Evolutionary conservation across 768 basidiomycete genomes (phyloP).

Genomic region (Lactarius hatsudake): DNA sequence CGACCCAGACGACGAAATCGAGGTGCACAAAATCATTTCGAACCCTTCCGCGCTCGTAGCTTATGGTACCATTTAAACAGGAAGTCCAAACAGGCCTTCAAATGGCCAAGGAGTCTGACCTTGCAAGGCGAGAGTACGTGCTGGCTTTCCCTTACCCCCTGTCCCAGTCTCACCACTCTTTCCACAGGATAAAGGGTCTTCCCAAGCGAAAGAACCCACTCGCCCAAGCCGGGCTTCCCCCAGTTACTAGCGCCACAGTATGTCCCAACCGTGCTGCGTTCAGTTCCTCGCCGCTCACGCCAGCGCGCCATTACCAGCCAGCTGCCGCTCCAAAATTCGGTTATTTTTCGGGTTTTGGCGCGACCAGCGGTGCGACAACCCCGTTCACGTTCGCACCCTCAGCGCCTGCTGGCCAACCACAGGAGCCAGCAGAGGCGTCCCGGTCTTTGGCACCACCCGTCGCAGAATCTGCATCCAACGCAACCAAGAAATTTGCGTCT

Average conservation of each 20-base stretch:
- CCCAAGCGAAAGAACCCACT: conserved; percentile 47
- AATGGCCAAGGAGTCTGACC: conserved; percentile 55
- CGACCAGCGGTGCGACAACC: conserved; percentile 31
- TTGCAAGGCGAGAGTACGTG: conserved; percentile 58
- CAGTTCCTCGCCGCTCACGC: conserved; percentile 19
- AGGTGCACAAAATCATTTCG: conserved; percentile 28
- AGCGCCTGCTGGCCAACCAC: conserved; percentile 28
- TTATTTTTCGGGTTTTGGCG: conserved; percentile 54
- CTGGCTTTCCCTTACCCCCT: background rate
- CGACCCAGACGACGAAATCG: conserved; percentile 40
- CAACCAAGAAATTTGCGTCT: conserved; percentile 27
- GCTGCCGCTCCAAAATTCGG: conserved; percentile 44
- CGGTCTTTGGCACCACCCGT: conserved; percentile 18
- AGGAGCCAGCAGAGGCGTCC: conserved; percentile 29
- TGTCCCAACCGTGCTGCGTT: conserved; percentile 25
- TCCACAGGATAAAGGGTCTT: conserved; percentile 57
- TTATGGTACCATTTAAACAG: conserved; percentile 32
- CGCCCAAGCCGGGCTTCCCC: conserved; percentile 27
- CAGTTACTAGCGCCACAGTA: conserved; percentile 32
- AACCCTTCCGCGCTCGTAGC: conserved; percentile 4
- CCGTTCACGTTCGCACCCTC: conserved; percentile 44
- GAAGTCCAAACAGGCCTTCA: conserved; percentile 48
- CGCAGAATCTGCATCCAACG: conserved; percentile 28
- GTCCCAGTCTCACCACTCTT: background rate
- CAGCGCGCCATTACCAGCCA: background rate